Conservation (phyloP, 805 yeast species). For the Yamadazyma endophytica region DNA sequence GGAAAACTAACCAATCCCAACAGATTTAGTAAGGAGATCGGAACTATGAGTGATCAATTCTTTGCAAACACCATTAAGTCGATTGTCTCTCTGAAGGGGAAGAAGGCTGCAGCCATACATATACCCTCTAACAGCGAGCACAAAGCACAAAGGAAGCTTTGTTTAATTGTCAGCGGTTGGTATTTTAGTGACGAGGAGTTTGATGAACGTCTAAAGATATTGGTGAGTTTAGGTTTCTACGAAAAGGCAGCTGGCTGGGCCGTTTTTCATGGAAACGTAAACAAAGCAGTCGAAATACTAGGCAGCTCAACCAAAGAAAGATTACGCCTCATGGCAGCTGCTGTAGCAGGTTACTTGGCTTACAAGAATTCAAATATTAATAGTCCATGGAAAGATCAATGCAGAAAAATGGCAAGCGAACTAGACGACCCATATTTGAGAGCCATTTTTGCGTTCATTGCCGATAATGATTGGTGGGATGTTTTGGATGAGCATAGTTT, state of each 20-base stretch:
- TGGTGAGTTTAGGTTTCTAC: constrained; percentile 55
- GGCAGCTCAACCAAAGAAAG: constrained; percentile 69
- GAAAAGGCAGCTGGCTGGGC: constrained; percentile 99
- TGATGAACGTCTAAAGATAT: constrained; percentile 57
- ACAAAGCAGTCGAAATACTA: constrained; percentile 74
- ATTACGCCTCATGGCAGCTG: constrained; percentile 80
- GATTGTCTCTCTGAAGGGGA: constrained; percentile 47
- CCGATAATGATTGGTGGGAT: constrained; percentile 96
- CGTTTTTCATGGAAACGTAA: constrained; percentile 85
- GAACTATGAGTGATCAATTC: constrained; percentile 31
- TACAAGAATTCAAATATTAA: constrained; percentile 55
- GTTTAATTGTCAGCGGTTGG: constrained; percentile 88
- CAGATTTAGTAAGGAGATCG: constrained; percentile 31
- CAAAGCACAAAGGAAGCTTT: constrained; percentile 67
- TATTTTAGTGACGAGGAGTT: constrained; percentile 72
- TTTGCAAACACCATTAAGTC: constrained; percentile 49
- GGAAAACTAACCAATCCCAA: constrained; percentile 45
- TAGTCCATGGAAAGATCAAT: constrained; percentile 89
- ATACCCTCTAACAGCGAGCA: constrained; percentile 44
- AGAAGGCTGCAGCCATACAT: constrained; percentile 42
- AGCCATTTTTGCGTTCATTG: constrained; percentile 88
- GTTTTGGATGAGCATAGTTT: constrained; percentile 85
- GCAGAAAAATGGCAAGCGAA: constrained; percentile 83
- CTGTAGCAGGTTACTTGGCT: constrained; percentile 84
- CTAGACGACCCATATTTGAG: constrained; percentile 84